Conservation (phyloP, 2,329 filamentous ascomycete species). For the Colletotrichum caudatum region DNA sequence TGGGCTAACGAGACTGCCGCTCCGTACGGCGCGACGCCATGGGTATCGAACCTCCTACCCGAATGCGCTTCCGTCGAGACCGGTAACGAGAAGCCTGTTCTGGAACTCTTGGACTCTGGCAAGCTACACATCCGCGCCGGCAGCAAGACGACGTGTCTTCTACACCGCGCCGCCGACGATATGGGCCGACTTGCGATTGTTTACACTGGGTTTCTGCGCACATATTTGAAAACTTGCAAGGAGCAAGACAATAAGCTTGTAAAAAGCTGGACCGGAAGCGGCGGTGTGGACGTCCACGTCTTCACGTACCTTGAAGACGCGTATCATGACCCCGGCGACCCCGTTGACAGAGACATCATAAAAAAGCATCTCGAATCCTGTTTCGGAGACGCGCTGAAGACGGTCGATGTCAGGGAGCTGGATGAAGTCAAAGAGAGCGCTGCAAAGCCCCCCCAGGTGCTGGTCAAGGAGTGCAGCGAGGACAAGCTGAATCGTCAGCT, state of each 20-base stretch:
- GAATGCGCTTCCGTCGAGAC: slow-evolving; percentile 32
- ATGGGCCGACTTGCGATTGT: slow-evolving; percentile 43
- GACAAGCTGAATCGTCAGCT: slow-evolving; percentile 41
- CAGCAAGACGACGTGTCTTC: slow-evolving; percentile 38
- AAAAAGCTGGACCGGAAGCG: slow-evolving; percentile 42
- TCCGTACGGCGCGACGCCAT: slow-evolving; percentile 42
- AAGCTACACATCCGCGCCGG: slow-evolving; percentile 41
- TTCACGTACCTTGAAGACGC: slow-evolving; percentile 43
- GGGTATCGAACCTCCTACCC: slow-evolving; percentile 39
- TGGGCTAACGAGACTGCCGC: slow-evolving; percentile 41
- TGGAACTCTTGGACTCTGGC: slow-evolving; percentile 43
- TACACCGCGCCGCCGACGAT: slow-evolving; percentile 41
- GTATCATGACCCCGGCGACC: slow-evolving; percentile 35
- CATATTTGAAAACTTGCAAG: slow-evolving; percentile 42
- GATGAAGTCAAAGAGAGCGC: slow-evolving; percentile 39
- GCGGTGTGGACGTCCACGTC: slow-evolving; percentile 43
- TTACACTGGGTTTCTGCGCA: slow-evolving; percentile 43
- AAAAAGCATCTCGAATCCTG: slow-evolving; percentile 39
- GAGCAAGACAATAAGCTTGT: slow-evolving; percentile 42
- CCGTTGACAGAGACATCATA: slow-evolving; percentile 36
- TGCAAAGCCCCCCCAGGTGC: slow-evolving; percentile 26
- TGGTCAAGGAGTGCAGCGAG: slow-evolving; percentile 35
- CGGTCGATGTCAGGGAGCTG: slow-evolving; percentile 34
- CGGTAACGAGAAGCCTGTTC: slow-evolving; percentile 29
- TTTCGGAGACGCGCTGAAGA: slow-evolving; percentile 42